Base-by-base conservation (phyloP, 1,284 basidiomycete species). In the Cryptococcus wingfieldii region DNA sequence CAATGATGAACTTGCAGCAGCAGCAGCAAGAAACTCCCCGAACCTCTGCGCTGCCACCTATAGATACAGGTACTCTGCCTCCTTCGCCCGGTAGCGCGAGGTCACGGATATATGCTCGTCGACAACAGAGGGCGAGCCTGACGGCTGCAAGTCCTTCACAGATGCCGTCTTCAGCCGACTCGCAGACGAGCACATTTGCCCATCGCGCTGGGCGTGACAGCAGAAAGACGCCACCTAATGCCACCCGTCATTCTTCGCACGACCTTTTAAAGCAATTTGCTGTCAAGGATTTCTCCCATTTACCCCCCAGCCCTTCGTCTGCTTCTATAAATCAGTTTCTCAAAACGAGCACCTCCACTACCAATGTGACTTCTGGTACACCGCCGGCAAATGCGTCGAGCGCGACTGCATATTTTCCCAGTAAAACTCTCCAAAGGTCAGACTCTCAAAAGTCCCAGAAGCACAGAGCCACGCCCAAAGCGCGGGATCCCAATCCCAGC, bases 231-330 rank as follows among this genome's bases (percentile, higher is more conserved):
- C 71, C 71, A 1, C 71, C 70, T 28, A 56, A 58, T 38, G 38
- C 61, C 23, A 50, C 64, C 38, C 23, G 61, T 39, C 50, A 71
- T 64, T 10, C 67, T 5, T 60, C 68, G 5, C 72, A 73, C 50
- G 74, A 76, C 52, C 84, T 86, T 49, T 65, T 77, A 14, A 72
- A 72, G 45, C 75, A 77, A 39, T 74, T 79, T 38, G 71, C 75
- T 0, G 70, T 75, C 3, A 70, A 72, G n/a, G 89, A 92, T 72
- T 91, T 89, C 75, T 90, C 90, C 0, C 89, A 90, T 70, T 79
- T 93, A 3, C 90, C 90, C 9, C 89, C 90, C 7, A 91, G 89
- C 14, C 89, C 91, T 8, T 89, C 89, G 2, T 85, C 88, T 4
- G 75, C 87, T 2, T 88, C 88, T 1, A 90, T 92, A 58, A 87